These are phyloP conservation scores for Limtongozyma cylindracea DNA, from an alignment of 805 yeast species.

Conservation along the genomic window DNA sequence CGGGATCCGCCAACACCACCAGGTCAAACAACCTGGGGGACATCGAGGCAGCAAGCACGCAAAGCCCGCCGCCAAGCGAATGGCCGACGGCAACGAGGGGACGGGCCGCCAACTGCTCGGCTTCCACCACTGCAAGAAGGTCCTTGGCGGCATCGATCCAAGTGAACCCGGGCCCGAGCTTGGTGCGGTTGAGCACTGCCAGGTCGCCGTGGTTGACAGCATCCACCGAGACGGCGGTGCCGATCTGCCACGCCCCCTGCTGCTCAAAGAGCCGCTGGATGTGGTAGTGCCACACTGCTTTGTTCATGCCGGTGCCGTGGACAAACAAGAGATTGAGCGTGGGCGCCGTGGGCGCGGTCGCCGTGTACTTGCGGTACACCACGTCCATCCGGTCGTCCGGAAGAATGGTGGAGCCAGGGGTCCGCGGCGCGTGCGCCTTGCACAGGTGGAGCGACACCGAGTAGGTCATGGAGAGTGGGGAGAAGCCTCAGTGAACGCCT, in stretches of 20 bases:
- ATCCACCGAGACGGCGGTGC: slow-evolving; percentile 27
- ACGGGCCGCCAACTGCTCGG: slow-evolving; percentile 12
- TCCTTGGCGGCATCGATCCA: slow-evolving; percentile 58
- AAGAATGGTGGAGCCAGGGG: too few species aligned
- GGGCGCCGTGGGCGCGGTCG: too few species aligned
- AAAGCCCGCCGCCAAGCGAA: slow-evolving; percentile 49
- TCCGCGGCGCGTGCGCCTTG: too few species aligned
- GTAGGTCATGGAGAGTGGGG: too few species aligned
- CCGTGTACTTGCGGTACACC: too few species aligned
- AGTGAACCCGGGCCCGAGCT: slow-evolving; percentile 23
- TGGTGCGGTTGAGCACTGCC: slow-evolving; percentile 22
- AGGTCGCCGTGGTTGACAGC: slow-evolving; percentile 49
- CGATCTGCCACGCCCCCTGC: slow-evolving; percentile 12
- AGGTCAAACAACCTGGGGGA: too few species aligned
- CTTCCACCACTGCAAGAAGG: slow-evolving; percentile 13
- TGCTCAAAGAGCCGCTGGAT: slow-evolving; percentile 14
- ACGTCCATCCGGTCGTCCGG: too few species aligned
- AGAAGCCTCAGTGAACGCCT: too few species aligned
- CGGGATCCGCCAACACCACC: slow-evolving; percentile 35
- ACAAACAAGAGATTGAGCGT: slow-evolving; percentile 25
- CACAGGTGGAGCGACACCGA: too few species aligned
- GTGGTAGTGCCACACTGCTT: slow-evolving; percentile 35
- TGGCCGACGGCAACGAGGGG: slow-evolving; percentile 36
- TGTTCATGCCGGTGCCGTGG: slow-evolving; percentile 46
- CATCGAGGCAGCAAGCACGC: too few species aligned